These are phyloP conservation scores for Castanea sativa DNA, from an alignment of 306 rosid species.

Conservation along the genomic window DNA sequence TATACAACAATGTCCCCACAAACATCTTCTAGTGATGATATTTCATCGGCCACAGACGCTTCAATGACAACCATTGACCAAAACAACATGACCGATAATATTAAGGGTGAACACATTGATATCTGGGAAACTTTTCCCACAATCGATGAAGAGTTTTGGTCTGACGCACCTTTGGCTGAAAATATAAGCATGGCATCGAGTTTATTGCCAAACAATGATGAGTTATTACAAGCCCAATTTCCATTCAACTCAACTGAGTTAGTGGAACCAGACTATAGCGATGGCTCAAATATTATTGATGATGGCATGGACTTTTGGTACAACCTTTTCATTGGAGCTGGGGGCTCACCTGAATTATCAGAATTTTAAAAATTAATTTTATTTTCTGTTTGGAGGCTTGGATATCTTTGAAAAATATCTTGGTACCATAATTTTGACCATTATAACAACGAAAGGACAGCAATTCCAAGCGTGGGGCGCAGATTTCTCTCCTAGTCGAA, in stretches of 20 bases:
- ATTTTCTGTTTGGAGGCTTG: conserved; percentile 1
- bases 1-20: conserved; percentile 28
- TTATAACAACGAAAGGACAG: conserved; percentile 7
- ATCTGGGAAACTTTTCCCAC: conserved; percentile 35
- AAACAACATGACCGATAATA: neutral
- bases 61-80: conserved; percentile 12
- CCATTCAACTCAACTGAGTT: conserved; percentile 25
- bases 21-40: conserved; percentile 41
- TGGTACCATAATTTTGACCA: conserved; percentile 17
- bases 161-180: conserved; percentile 49
- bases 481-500: conserved; percentile 1
- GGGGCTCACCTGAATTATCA: conserved; percentile 48
- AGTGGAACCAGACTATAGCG: conserved; percentile 17
- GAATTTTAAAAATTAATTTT: conserved; percentile 40
- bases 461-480: conserved; percentile 22
- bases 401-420: neutral
- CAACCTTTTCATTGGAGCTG: conserved; percentile 55
- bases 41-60: conserved; percentile 34
- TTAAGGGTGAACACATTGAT: conserved; percentile 43
- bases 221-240: conserved; percentile 26
- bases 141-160: conserved; percentile 66
- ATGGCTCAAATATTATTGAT: conserved; percentile 28
- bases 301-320: conserved; percentile 90
- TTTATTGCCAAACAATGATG: conserved; percentile 26
- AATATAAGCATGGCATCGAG: conserved; percentile 2